Base-by-base conservation (phyloP, 257 asterid species). In the Ehretia macrophylla region DNA sequence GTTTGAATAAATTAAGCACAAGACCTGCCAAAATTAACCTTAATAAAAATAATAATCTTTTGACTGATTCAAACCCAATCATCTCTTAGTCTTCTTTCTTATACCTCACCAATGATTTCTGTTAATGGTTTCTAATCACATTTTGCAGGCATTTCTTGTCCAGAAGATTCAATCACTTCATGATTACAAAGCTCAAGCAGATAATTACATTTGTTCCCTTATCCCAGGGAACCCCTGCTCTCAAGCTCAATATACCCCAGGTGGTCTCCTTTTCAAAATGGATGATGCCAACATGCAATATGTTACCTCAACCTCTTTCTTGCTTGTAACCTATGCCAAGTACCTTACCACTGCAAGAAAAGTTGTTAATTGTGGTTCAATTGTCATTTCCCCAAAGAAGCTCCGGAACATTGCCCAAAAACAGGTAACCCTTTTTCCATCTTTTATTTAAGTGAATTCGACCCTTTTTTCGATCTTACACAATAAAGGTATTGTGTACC, bases 251-350 rank as follows among this genome's bases (percentile, higher is more conserved):
- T 93, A 85, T 81, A 93, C 99, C 55, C 96, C 87, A 48, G 97
- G 97, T 39, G 99, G 99, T 37, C 90, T 93, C 50, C 71, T 93
- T 77, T 93, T 81, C 79, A 93, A 85, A 81, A 89, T 86, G 97
- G 79, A 72, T 66, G 99, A 93, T 57, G 82, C 92, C 23, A 93
- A 93, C 40, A 75, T 83, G 86, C 99, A 93, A 60, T 93, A 93
- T 72, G 99, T 82, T 23, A 89, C 99, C 14, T 89, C 99, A 35
- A 81, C 97, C 0, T 74, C 99, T 1, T 93, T 93, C 82, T 63
- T 93, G 11, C 76, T 89, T 9, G 85, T 89, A 8, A 71, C 92
- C 23, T 93, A 93, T 22, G 94, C 99, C 74, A 93, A 93, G 55
- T 93, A 93, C 92, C 69, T 93, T 45, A 81, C 88, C 77, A 72